Evolutionary conservation across 352 stramenopile species (phyloP).

Genomic region (Peronosclerospora sorghi): DNA sequence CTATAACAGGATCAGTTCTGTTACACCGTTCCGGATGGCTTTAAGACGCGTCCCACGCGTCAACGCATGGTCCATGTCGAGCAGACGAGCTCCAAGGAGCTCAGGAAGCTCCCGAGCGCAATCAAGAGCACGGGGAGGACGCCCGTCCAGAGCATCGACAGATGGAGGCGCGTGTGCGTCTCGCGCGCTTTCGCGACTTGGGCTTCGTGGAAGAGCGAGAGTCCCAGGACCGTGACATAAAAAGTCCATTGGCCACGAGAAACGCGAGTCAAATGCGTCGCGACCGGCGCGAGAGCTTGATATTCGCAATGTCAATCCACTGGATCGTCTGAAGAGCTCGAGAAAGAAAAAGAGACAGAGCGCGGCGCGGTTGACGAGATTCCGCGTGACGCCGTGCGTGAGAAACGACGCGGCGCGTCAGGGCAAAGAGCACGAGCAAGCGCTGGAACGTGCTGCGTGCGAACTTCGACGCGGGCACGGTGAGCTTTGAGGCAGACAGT

Average conservation of each 20-base stretch:
- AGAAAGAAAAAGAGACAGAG: constrained; percentile 81
- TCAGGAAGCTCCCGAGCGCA: constrained; percentile 50
- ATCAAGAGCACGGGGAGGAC: constrained; percentile 63
- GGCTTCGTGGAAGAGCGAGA: constrained; percentile 39
- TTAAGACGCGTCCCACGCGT: constrained; percentile 55
- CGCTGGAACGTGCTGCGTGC: constrained; percentile 61
- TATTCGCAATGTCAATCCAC: constrained; percentile 82
- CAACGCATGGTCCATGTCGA: constrained; percentile 63
- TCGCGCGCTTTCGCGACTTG: constrained; percentile 15
- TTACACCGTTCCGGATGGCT: too few relatives aligned
- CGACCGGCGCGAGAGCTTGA: constrained; percentile 58
- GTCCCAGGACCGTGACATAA: constrained; percentile 53
- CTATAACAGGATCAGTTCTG: too few relatives aligned
- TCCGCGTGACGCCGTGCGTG: constrained; percentile 16
- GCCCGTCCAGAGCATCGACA: constrained; percentile 31
- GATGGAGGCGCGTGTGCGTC: constrained; percentile 2
- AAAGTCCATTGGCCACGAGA: constrained; percentile 59
- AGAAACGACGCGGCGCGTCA: constrained; percentile 48
- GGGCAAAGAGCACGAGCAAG: constrained; percentile 49
- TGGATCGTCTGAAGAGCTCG: constrained; percentile 80
- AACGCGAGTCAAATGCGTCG: constrained; percentile 70
- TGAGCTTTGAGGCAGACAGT: constrained; percentile 4
- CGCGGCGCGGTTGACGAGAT: constrained; percentile 56
- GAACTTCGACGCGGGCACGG: constrained; percentile 8
- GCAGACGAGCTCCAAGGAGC: constrained; percentile 58